Conservation (phyloP, 345 rosid genomes). For the Corchorus olitorius region DNA sequence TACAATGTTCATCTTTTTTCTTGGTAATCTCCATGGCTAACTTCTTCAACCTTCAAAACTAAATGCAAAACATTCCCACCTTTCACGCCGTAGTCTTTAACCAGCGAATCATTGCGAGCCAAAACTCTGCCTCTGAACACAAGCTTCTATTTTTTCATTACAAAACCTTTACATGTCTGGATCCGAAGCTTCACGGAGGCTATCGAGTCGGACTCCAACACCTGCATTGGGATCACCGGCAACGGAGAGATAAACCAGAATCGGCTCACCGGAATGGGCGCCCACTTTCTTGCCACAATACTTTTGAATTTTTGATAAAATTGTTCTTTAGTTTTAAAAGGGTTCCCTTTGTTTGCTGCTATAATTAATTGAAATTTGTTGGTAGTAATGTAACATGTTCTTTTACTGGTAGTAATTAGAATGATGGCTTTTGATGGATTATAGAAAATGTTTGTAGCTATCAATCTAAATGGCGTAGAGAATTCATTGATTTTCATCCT, state of each 20-base stretch:
- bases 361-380: no score
- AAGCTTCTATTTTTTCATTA: conserved; percentile 77
- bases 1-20: no score
- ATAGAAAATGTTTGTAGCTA: not conserved
- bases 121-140: conserved; percentile 83
- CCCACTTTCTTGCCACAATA: no score
- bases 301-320: no score
- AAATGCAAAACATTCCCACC: conserved; percentile 81
- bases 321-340: no score
- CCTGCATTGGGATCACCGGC: conserved; percentile 69
- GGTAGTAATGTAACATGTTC: no score
- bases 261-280: conserved; percentile 44
- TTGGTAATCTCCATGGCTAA: no score
- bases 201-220: conserved; percentile 74
- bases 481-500: not conserved
- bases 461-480: not conserved
- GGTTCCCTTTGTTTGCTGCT: no score
- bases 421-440: not conserved
- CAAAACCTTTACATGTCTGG: conserved; percentile 77
- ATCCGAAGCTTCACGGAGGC: conserved; percentile 85
- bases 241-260: conserved; percentile 57
- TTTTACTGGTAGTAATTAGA: not conserved
- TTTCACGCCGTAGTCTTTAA: conserved; percentile 74
- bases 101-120: conserved; percentile 63
- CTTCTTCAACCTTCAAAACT: conserved; percentile 78